These are phyloP conservation scores for Neoarthrinium moseri DNA, from an alignment of 2,329 filamentous ascomycete species.

Conservation along the genomic window DNA sequence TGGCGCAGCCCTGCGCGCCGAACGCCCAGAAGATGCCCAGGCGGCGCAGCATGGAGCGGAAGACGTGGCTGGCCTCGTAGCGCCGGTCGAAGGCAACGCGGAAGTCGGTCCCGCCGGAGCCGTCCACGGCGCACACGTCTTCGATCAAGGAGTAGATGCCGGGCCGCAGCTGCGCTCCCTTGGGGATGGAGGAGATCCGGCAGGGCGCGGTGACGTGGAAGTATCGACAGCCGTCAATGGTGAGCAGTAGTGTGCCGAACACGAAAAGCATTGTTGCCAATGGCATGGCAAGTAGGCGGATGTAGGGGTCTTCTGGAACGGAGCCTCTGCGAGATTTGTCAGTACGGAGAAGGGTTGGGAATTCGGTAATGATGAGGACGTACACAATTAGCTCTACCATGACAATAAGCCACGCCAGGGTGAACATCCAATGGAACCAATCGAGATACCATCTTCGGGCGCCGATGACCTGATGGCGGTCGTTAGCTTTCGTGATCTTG, in stretches of 20 bases:
- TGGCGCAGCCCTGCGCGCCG: constrained; percentile 19
- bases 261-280: constrained; percentile 49
- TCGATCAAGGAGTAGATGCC: constrained; percentile 55
- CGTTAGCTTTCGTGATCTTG: too few species aligned
- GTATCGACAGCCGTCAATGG: constrained; percentile 46
- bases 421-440: constrained; percentile 58
- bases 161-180: constrained; percentile 47
- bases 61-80: constrained; percentile 51
- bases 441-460: constrained; percentile 39
- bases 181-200: constrained; percentile 50
- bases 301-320: constrained; percentile 25
- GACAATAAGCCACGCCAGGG: constrained; percentile 52
- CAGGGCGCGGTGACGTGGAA: constrained; percentile 43
- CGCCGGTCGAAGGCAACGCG: constrained; percentile 48
- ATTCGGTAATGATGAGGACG: constrained; percentile 10
- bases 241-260: constrained; percentile 48
- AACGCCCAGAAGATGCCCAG: constrained; percentile 51
- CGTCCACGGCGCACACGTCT: constrained; percentile 52
- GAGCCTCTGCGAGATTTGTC: constrained; percentile 13
- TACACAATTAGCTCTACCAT: constrained; percentile 54
- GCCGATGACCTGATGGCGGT: constrained; percentile 22
- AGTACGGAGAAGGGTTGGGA: neutral
- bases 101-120: constrained; percentile 50
- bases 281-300: constrained; percentile 53
- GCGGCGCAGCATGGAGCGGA: constrained; percentile 50